These are phyloP conservation scores for Spathaspora sp. DNA, from an alignment of 805 yeast species.

Conservation along the genomic window DNA sequence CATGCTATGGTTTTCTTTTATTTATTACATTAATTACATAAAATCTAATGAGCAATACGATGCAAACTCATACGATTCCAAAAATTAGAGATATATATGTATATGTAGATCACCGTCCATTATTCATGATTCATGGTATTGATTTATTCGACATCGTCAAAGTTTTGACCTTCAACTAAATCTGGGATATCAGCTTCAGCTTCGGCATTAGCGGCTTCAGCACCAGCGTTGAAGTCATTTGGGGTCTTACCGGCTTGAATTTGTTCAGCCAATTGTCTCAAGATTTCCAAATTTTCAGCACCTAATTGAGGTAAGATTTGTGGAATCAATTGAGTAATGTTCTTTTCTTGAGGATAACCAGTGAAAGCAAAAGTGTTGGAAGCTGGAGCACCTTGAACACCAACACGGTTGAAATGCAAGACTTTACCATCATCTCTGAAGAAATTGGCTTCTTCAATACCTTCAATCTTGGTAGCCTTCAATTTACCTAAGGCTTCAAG, in stretches of 20 bases:
- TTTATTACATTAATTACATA: not conserved
- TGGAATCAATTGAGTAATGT: constrained; percentile 88
- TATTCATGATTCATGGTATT: not conserved
- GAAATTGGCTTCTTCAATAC: constrained; percentile 95
- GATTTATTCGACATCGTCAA: constrained; percentile 54
- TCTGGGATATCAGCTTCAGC: constrained; percentile 62
- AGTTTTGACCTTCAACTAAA: constrained; percentile 85
- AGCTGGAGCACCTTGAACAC: constrained; percentile 89
- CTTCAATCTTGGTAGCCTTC: constrained; percentile 83
- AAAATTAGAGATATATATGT: not conserved
- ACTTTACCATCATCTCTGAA: constrained; percentile 96
- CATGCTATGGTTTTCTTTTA: not conserved
- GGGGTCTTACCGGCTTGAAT: constrained; percentile 62
- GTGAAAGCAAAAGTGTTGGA: constrained; percentile 91
- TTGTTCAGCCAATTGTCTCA: constrained; percentile 87
- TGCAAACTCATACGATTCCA: not conserved
- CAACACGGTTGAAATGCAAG: constrained; percentile 92
- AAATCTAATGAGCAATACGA: not conserved
- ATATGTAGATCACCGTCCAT: not conserved
- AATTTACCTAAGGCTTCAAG: constrained; percentile 85
- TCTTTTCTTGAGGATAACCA: constrained; percentile 93
- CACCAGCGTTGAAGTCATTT: constrained; percentile 43
- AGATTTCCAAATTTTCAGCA: constrained; percentile 87
- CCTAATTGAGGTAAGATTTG: constrained; percentile 94
- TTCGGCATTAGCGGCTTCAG: constrained; percentile 39